Percentiles rank a stretch among this genome's conserved stretches.
These are phyloP conservation scores for Oryza glumipatula DNA, from an alignment of 176 grass and related monocot species.

Conservation along the genomic window DNA sequence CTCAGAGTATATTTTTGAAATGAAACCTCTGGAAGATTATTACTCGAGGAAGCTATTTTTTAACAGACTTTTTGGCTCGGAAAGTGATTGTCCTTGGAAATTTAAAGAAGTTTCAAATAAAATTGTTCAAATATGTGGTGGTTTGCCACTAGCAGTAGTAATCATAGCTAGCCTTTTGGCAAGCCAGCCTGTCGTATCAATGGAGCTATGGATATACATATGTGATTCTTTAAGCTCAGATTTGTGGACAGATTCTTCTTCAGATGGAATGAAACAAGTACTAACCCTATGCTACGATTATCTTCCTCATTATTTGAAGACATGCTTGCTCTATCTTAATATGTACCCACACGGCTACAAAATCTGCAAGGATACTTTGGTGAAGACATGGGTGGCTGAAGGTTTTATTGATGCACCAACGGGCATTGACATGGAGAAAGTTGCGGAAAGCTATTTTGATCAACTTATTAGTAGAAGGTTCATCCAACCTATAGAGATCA, in stretches of 20 bases:
- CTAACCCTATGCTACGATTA: no score
- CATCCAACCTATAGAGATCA: neutral
- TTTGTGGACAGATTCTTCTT: neutral
- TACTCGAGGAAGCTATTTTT: neutral
- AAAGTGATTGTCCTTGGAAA: neutral
- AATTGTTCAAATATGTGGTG: constrained; percentile 4
- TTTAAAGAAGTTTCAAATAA: neutral
- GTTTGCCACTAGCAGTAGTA: neutral
- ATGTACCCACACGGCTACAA: fast-evolving
- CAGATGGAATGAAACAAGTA: no score
- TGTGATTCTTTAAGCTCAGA: neutral
- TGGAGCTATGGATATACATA: neutral
- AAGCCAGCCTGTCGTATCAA: neutral
- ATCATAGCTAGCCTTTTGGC: constrained; percentile 7
- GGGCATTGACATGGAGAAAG: no score
- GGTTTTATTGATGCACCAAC: no score
- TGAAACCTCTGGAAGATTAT: neutral
- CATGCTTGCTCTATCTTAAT: no score
- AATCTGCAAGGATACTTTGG: no score
- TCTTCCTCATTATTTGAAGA: no score
- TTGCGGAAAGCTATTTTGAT: no score
- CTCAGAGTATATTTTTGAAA: neutral
- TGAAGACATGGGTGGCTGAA: no score
- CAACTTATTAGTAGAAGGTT: no score
- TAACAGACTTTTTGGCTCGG: constrained; percentile 7